Conservation (phyloP, 163 green algal genomes). For the Chlorella variabilis region DNA sequence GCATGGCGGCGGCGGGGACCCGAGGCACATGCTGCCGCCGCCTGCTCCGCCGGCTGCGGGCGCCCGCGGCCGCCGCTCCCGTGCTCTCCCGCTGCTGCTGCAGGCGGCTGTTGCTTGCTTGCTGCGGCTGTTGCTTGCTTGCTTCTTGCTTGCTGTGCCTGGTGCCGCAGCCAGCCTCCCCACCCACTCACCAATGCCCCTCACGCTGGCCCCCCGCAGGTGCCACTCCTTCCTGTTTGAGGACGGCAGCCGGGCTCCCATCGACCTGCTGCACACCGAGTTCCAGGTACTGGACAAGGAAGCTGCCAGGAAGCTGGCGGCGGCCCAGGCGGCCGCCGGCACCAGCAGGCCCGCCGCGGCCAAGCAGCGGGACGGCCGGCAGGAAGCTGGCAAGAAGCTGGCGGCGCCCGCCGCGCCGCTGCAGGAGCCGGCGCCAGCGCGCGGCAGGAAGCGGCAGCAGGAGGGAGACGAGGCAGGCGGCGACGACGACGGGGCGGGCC, state of each 20-base stretch:
- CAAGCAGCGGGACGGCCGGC: background rate
- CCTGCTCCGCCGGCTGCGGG: too few relatives aligned
- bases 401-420: background rate
- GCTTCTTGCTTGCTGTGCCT: too few relatives aligned
- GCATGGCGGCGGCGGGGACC: too few relatives aligned
- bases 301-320: background rate
- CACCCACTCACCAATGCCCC: too few relatives aligned
- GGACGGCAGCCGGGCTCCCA: background rate
- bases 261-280: background rate
- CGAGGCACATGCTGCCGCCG: too few relatives aligned
- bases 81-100: too few relatives aligned
- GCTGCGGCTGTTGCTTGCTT: too few relatives aligned
- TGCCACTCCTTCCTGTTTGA: constrained; percentile 17
- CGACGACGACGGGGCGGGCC: background rate
- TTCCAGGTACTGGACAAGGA: constrained; percentile 6
- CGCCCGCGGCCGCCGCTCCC: too few relatives aligned
- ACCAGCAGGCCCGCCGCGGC: too few relatives aligned
- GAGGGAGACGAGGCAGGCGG: background rate
- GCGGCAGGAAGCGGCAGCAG: background rate
- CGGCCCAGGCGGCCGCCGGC: background rate
- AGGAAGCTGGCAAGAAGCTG: background rate
- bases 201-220: background rate
- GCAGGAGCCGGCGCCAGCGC: background rate
- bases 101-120: too few relatives aligned
- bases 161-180: too few relatives aligned